Evolutionary conservation across 306 rosid species (phyloP).

Genomic region (Lotus japonicus): DNA sequence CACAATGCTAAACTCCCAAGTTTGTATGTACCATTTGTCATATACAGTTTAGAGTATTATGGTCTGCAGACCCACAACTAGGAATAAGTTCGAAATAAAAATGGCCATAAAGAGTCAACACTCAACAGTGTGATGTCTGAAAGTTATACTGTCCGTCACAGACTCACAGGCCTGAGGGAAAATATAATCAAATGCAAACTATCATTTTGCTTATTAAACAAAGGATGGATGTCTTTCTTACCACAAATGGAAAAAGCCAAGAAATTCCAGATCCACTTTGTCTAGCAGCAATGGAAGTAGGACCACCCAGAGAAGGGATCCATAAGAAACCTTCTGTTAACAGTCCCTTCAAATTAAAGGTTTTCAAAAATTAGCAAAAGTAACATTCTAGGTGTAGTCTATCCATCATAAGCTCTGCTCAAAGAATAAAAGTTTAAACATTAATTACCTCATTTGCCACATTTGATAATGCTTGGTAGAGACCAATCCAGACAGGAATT

Average conservation of each 20-base stretch:
- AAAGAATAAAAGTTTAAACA: background rate
- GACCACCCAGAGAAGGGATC: conserved; percentile 99
- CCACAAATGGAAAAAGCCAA: conserved; percentile 98
- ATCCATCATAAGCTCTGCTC: background rate
- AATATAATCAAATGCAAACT: conserved; percentile 2
- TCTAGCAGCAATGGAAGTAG: conserved; percentile 93
- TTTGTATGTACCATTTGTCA: background rate
- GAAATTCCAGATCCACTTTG: conserved; percentile 95
- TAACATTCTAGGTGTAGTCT: background rate
- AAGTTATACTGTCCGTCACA: background rate
- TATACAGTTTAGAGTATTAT: background rate
- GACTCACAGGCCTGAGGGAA: background rate
- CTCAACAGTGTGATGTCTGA: background rate
- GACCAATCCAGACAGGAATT: conserved; percentile 97
- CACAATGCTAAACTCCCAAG: background rate
- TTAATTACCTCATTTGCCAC: conserved; percentile 91
- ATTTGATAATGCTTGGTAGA: conserved; percentile 96
- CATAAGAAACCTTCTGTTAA: conserved; percentile 97
- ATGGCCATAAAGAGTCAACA: background rate
- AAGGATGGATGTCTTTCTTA: conserved; percentile 27
- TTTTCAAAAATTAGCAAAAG: conserved; percentile 29
- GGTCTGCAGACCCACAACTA: conserved; percentile 1
- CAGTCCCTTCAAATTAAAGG: conserved; percentile 61
- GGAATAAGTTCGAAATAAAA: background rate
- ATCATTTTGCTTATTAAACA: conserved; percentile 12